Conservation (phyloP, 192 early-diverging fungal genomes). For the Cladochytrium replicatum region DNA sequence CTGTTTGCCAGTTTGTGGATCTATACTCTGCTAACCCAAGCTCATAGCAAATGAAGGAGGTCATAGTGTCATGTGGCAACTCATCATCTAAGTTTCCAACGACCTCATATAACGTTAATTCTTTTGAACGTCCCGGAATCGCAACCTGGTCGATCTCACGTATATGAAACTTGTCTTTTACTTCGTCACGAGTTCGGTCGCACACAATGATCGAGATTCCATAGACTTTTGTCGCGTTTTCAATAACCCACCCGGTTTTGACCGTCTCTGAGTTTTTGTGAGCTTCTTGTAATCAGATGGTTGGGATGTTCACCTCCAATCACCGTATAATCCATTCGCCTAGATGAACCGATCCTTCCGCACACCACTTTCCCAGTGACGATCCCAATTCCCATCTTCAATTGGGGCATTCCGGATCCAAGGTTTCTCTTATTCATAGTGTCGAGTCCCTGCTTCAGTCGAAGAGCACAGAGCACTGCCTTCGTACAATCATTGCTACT, state of each 20-base stretch:
- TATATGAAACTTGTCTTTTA: slow-evolving; percentile 31
- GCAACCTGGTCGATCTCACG: slow-evolving; percentile 31
- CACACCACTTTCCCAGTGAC: slow-evolving; percentile 19
- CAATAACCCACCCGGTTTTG: slow-evolving; percentile 4
- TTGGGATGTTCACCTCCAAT: slow-evolving; percentile 14
- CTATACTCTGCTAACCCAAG: slow-evolving; percentile 38
- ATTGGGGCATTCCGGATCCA: slow-evolving; percentile 8
- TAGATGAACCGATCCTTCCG: slow-evolving; percentile 16
- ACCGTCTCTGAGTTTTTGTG: neutral
- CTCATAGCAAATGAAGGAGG: slow-evolving; percentile 41
- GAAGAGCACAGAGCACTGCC: slow-evolving; percentile 12
- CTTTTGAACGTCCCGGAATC: neutral
- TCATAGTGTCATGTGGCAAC: slow-evolving; percentile 23
- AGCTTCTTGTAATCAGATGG: neutral
- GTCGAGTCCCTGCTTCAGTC: slow-evolving; percentile 12
- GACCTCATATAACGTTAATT: slow-evolving; percentile 34
- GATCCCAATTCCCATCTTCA: slow-evolving; percentile 27
- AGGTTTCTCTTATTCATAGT: slow-evolving; percentile 15
- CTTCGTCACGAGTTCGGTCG: slow-evolving; percentile 24
- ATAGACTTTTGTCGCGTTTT: slow-evolving; percentile 20
- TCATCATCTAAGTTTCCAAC: slow-evolving; percentile 8
- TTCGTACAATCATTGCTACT: slow-evolving; percentile 6
- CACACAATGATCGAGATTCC: slow-evolving; percentile 23
- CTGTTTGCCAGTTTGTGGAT: slow-evolving; percentile 28
- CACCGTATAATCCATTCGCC: neutral